These are phyloP conservation scores for Scedosporium dehoogii DNA, from an alignment of 2,329 filamentous ascomycete genomes.

Conservation along the genomic window DNA sequence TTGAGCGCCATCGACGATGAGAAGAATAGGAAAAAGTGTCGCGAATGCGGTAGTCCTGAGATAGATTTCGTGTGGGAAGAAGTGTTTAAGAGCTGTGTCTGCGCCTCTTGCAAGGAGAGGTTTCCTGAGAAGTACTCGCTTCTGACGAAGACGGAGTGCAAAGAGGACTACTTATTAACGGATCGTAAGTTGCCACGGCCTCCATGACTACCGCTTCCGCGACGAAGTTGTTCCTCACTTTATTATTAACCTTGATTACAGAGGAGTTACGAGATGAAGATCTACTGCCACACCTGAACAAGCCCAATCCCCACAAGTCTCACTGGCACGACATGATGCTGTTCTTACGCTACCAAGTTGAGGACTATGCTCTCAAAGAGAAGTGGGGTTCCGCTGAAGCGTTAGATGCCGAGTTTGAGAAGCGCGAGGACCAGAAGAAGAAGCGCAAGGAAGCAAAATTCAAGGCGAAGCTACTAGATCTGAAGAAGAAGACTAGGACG, in stretches of 20 bases:
- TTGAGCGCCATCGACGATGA: slow-evolving; percentile 63
- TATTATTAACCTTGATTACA: slow-evolving; percentile 20
- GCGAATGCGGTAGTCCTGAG: slow-evolving; percentile 74
- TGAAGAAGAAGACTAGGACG: slow-evolving; percentile 88
- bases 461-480: slow-evolving; percentile 72
- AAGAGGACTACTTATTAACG: slow-evolving; percentile 89
- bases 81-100: slow-evolving; percentile 66
- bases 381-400: slow-evolving; percentile 89
- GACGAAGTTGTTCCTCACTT: background rate
- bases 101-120: slow-evolving; percentile 79
- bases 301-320: slow-evolving; percentile 89
- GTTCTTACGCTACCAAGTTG: slow-evolving; percentile 85
- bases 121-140: slow-evolving; percentile 87
- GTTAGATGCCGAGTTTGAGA: slow-evolving; percentile 80
- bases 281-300: slow-evolving; percentile 75
- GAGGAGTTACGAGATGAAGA: slow-evolving; percentile 85
- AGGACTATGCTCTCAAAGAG: slow-evolving; percentile 78
- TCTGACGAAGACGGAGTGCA: slow-evolving; percentile 92
- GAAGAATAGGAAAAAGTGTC: slow-evolving; percentile 61
- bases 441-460: slow-evolving; percentile 84
- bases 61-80: slow-evolving; percentile 96
- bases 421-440: slow-evolving; percentile 70
- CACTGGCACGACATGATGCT: slow-evolving; percentile 99
- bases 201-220: slow-evolving; percentile 4
- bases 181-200: slow-evolving; percentile 56